phyloP scores from a whole-genome alignment of 306 rosid species.

The Sophora flavescens region DNA sequence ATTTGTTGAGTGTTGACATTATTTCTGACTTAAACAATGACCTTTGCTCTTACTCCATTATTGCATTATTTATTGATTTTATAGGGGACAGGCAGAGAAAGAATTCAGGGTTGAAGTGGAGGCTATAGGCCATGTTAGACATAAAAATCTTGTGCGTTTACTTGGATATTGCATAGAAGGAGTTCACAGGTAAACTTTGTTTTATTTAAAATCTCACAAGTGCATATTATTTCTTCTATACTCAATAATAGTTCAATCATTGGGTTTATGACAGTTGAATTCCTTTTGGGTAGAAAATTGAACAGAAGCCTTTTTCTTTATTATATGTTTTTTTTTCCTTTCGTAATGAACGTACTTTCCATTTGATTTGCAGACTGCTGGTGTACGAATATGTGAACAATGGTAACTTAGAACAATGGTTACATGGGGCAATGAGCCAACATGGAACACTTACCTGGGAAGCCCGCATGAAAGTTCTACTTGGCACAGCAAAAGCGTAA shows the following conservation, averaged over 20 bases:
- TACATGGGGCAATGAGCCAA: slow-evolving; percentile 86
- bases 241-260: background rate
- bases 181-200: slow-evolving; percentile 75
- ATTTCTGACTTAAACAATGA: slow-evolving; percentile 13
- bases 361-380: slow-evolving; percentile 66
- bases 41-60: slow-evolving; percentile 31
- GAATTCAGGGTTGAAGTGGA: slow-evolving; percentile 98
- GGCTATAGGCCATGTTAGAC: slow-evolving; percentile 96
- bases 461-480: slow-evolving; percentile 90
- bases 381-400: slow-evolving; percentile 97
- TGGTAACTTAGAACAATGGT: slow-evolving; percentile 96
- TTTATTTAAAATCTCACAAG: slow-evolving; percentile 27
- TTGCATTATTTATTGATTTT: slow-evolving; percentile 40
- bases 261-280: slow-evolving; percentile 18
- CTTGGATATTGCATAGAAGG: slow-evolving; percentile 96
- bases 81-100: slow-evolving; percentile 96
- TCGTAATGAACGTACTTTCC: slow-evolving; percentile 20
- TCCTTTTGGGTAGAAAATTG: slow-evolving; percentile 20
- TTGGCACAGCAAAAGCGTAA: slow-evolving; percentile 96
- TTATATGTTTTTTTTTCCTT: slow-evolving; percentile 13
- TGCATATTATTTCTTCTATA: background rate
- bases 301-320: slow-evolving; percentile 1
- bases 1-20: background rate
- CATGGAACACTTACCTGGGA: slow-evolving; percentile 88
- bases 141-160: slow-evolving; percentile 92